Conservation (phyloP, 2,329 filamentous ascomycete species). For the Aspergillus sp. region DNA sequence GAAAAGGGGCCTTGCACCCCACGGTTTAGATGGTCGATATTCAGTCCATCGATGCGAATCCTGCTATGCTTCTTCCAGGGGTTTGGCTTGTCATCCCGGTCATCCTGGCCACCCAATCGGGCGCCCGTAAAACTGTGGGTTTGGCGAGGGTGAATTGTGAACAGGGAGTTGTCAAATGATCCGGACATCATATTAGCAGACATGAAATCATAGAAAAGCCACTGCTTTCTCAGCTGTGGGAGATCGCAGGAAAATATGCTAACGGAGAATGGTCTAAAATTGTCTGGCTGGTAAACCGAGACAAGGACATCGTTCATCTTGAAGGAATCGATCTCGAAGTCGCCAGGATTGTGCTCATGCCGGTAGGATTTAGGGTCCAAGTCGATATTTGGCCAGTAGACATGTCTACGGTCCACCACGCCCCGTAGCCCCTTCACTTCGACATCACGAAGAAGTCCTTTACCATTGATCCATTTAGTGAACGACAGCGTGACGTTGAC, state of each 20-base stretch:
- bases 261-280: conserved; percentile 90
- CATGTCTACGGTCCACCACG: conserved; percentile 84
- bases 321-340: conserved; percentile 97
- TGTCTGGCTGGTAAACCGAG: conserved; percentile 84
- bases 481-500: conserved; percentile 97
- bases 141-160: conserved; percentile 94
- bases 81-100: conserved; percentile 63
- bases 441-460: conserved; percentile 85
- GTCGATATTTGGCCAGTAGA: conserved; percentile 67
- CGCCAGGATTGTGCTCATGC: conserved; percentile 82
- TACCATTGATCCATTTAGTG: conserved; percentile 98
- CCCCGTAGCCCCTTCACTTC: conserved; percentile 92
- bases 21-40: conserved; percentile 92
- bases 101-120: conserved; percentile 55
- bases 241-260: conserved; percentile 96
- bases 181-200: conserved; percentile 96
- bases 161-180: conserved; percentile 90
- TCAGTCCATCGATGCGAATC: conserved; percentile 86
- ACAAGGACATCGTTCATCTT: conserved; percentile 92
- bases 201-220: conserved; percentile 96
- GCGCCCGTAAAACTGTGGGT: conserved; percentile 74
- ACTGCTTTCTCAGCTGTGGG: conserved; percentile 88
- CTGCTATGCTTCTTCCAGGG: conserved; percentile 96
- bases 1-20: conserved; percentile 92
- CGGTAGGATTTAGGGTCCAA: conserved; percentile 84